Percentiles rank a stretch among this genome's conserved stretches.
phyloP scores from a whole-genome alignment of 164 flowering plant species.

The Magnolia officinalis region DNA sequence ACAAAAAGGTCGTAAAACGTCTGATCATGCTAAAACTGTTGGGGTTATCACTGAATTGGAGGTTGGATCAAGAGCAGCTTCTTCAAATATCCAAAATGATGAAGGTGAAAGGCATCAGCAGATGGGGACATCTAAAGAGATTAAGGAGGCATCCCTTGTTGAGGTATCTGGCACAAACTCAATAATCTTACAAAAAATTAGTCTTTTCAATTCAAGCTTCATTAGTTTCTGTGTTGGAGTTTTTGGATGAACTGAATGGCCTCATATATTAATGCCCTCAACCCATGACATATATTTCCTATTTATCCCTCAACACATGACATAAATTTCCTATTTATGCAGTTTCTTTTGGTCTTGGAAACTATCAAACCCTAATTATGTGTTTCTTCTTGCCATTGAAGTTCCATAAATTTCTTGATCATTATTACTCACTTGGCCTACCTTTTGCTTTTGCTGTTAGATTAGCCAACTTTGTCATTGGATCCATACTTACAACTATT shows the following conservation, averaged over 20 bases:
- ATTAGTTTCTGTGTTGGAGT: not conserved
- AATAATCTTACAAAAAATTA: not conserved
- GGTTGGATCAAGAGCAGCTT: constrained; percentile 22
- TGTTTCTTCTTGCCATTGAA: not conserved
- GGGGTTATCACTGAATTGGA: constrained; percentile 39
- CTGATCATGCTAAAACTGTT: constrained; percentile 31
- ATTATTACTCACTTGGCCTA: not conserved
- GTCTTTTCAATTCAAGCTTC: not conserved
- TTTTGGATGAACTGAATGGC: not conserved
- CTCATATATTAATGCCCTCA: not conserved
- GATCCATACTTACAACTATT: not conserved
- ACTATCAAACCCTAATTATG: not conserved
- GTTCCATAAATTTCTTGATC: not conserved
- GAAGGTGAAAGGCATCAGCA: constrained; percentile 14
- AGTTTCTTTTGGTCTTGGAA: not conserved
- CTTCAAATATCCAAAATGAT: constrained; percentile 14
- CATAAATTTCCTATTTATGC: not conserved
- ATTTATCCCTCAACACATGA: not conserved
- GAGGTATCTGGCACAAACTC: constrained; percentile 51
- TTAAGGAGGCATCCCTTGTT: constrained; percentile 70
- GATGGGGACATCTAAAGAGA: constrained; percentile 21
- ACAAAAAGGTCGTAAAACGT: constrained; percentile 28
- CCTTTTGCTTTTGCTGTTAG: not conserved
- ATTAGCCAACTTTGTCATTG: not conserved
- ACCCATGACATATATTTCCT: no score